Evolutionary conservation across 257 asterid genomes (phyloP).

Genomic region (Capsicum baccatum): DNA sequence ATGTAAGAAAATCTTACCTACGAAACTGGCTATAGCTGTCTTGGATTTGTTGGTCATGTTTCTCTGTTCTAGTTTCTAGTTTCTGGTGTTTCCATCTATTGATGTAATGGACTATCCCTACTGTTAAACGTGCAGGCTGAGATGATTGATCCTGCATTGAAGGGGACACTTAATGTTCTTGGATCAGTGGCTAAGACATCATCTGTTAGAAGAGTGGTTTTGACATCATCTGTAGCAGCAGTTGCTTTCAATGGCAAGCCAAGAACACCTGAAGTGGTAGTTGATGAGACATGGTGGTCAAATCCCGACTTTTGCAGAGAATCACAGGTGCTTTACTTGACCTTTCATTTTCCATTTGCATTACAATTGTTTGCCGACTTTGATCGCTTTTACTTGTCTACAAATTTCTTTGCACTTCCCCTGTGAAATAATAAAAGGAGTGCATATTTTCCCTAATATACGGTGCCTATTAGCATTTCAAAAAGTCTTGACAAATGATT

Average conservation of each 20-base stretch:
- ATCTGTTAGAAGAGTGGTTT: slow-evolving; percentile 63
- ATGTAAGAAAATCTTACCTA: not conserved
- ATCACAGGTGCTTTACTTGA: slow-evolving; percentile 43
- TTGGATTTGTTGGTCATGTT: not conserved
- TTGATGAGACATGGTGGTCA: slow-evolving; percentile 83
- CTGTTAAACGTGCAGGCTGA: slow-evolving; percentile 52
- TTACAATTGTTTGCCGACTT: not conserved
- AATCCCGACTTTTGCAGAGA: slow-evolving; percentile 60
- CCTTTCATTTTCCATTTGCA: not conserved
- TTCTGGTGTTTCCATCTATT: not conserved
- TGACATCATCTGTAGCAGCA: slow-evolving; percentile 85
- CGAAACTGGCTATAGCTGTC: not conserved
- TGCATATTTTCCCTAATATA: too few relatives aligned
- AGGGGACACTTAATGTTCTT: slow-evolving; percentile 85
- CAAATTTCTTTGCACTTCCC: too few relatives aligned
- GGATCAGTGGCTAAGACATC: slow-evolving; percentile 68
- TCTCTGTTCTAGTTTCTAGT: not conserved
- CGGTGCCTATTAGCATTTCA: too few relatives aligned
- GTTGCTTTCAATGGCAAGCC: slow-evolving; percentile 65
- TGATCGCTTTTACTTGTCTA: too few relatives aligned
- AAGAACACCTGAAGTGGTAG: slow-evolving; percentile 68
- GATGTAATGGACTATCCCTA: not conserved
- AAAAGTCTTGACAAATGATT: too few relatives aligned
- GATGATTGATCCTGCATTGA: slow-evolving; percentile 79
- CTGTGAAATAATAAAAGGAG: too few relatives aligned